Conservation (phyloP, 2,329 filamentous ascomycete genomes). For the Penicillium italicum region DNA sequence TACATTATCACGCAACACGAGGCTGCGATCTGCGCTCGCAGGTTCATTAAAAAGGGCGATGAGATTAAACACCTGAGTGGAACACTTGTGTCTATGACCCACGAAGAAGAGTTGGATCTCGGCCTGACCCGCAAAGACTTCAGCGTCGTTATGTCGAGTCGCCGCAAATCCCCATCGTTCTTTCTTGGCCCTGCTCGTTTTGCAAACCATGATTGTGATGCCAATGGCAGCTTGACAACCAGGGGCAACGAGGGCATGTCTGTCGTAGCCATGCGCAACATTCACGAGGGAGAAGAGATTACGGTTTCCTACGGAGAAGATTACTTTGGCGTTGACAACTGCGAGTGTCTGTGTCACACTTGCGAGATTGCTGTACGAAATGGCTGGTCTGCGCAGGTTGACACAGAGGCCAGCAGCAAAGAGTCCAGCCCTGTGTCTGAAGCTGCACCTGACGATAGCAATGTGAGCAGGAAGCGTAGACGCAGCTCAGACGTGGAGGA, state of each 20-base stretch:
- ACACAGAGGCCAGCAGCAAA: constrained; percentile 34
- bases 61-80: constrained; percentile 86
- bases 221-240: constrained; percentile 84
- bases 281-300: constrained; percentile 86
- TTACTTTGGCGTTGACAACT: constrained; percentile 93
- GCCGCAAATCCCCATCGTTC: constrained; percentile 83
- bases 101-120: constrained; percentile 81
- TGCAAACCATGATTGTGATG: constrained; percentile 93
- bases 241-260: constrained; percentile 83
- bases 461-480: constrained; percentile 30
- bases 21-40: constrained; percentile 78
- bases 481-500: constrained; percentile 29
- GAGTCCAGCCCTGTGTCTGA: constrained; percentile 34
- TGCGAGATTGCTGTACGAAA: constrained; percentile 75
- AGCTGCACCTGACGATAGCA: constrained; percentile 14
- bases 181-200: constrained; percentile 95
- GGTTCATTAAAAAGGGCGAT: constrained; percentile 74
- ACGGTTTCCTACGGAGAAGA: constrained; percentile 94
- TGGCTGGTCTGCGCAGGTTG: constrained; percentile 66
- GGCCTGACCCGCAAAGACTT: constrained; percentile 85
- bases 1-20: constrained; percentile 91
- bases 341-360: constrained; percentile 85
- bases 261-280: constrained; percentile 77
- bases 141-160: constrained; percentile 90
- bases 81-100: constrained; percentile 87